Percentiles rank a stretch among this genome's conserved stretches.
Conservation (phyloP, 257 asterid genomes). For the Ilex aquifolium region DNA sequence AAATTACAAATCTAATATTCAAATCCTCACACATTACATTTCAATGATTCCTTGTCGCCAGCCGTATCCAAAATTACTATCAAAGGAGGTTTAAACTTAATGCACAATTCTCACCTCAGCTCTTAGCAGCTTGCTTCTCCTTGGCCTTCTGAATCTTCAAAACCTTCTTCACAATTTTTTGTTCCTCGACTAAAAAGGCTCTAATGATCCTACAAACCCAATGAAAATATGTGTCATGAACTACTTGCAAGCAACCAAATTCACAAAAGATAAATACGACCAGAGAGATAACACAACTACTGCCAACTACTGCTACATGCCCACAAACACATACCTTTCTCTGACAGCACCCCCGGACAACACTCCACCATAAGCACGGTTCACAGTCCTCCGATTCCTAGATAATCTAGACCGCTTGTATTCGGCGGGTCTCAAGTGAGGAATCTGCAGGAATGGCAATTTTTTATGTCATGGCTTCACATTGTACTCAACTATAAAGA, state of each 20-base stretch:
- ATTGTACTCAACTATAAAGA: background rate
- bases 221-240: background rate
- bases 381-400: slow-evolving; percentile 66
- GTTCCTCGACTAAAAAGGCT: slow-evolving; percentile 75
- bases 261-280: no score
- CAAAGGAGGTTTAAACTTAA: slow-evolving; percentile 4
- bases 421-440: slow-evolving; percentile 78
- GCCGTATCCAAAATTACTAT: slow-evolving; percentile 23
- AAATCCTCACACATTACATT: slow-evolving; percentile 21
- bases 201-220: slow-evolving; percentile 46
- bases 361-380: slow-evolving; percentile 79
- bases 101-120: slow-evolving; percentile 14
- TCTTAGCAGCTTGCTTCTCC: slow-evolving; percentile 56
- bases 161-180: slow-evolving; percentile 78
- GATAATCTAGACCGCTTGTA: slow-evolving; percentile 72
- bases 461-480: background rate
- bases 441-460: slow-evolving; percentile 38
- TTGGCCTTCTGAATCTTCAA: slow-evolving; percentile 78
- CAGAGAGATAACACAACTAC: no score
- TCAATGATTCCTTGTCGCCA: slow-evolving; percentile 13
- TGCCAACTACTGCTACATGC: no score
- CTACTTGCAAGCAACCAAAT: background rate
- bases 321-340: slow-evolving; percentile 41
- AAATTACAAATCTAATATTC: slow-evolving; percentile 11
- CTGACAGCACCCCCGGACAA: slow-evolving; percentile 72